Percentiles rank a stretch among this genome's conserved stretches.
phyloP scores from a whole-genome alignment of 2,329 filamentous ascomycete species.

The Fusarium sp. region DNA sequence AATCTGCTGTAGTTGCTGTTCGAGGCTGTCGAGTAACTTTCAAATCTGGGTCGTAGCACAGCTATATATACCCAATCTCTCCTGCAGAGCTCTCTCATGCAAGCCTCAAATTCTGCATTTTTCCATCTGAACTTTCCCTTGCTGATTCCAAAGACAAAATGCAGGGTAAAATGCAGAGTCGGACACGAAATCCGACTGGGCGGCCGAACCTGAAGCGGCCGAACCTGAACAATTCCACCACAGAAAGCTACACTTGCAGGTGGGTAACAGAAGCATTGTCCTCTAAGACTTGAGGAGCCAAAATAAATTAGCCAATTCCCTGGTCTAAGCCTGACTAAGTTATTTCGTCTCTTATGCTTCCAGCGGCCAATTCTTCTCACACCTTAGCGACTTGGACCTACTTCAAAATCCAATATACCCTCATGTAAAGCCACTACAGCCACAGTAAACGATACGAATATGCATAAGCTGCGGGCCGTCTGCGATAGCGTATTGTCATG shows the following conservation, averaged over 20 bases:
- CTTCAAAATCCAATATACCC: background rate
- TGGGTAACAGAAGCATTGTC: background rate
- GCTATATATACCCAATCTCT: constrained; percentile 23
- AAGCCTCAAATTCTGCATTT: background rate
- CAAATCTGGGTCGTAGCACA: background rate
- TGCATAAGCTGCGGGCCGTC: constrained; percentile 12
- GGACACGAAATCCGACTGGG: constrained; percentile 11
- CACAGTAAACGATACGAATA: constrained; percentile 9
- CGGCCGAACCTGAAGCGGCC: constrained; percentile 5
- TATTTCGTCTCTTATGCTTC: fast-evolving
- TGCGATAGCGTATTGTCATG: constrained; percentile 9
- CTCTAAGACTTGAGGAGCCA: no score
- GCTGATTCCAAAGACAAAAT: background rate
- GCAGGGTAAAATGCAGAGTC: constrained; percentile 17
- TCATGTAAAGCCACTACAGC: constrained; percentile 3
- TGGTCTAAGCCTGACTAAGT: background rate
- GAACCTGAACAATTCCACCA: background rate
- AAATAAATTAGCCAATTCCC: no score
- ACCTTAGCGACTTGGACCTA: background rate
- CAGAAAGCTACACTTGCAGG: background rate
- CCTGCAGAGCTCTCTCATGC: background rate
- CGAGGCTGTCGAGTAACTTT: constrained; percentile 8
- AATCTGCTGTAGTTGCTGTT: constrained; percentile 15
- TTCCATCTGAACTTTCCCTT: background rate
- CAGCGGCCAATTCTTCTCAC: fast-evolving